Evolutionary conservation across 495 filamentous ascomycete genomes (phyloP).

Genomic region (Rhizodiscina lignyota): DNA sequence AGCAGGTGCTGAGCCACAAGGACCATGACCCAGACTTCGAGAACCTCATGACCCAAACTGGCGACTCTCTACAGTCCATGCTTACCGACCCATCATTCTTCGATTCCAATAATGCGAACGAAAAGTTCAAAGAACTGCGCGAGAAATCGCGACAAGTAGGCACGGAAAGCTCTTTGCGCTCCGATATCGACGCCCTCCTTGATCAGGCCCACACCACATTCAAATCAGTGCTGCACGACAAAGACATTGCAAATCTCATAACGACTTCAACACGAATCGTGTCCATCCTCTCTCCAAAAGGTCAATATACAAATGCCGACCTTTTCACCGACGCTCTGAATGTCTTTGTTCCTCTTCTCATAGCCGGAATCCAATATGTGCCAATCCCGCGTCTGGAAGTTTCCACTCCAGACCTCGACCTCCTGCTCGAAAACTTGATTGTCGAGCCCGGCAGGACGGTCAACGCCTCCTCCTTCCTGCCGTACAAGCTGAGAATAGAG

Average conservation of each 20-base stretch:
- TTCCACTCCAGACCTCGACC: conserved; percentile 63
- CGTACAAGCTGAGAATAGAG: conserved; percentile 62
- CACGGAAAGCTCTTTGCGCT: conserved; percentile 44
- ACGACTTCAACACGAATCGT: conserved; percentile 46
- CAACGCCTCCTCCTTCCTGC: conserved; percentile 78
- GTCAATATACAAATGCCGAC: conserved; percentile 41
- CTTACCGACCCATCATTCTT: conserved; percentile 78
- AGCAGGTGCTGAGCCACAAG: conserved; percentile 54
- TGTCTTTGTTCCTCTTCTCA: conserved; percentile 62
- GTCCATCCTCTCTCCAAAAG: conserved; percentile 43
- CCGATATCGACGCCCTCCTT: conserved; percentile 60
- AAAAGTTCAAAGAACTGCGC: conserved; percentile 57
- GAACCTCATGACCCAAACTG: conserved; percentile 50
- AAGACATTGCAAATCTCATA: conserved; percentile 49
- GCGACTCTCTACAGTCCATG: conserved; percentile 57
- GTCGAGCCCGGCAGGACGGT: conserved; percentile 76
- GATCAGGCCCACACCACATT: conserved; percentile 51
- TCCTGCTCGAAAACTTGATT: conserved; percentile 79
- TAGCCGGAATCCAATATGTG: conserved; percentile 64
- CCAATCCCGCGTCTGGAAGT: conserved; percentile 80
- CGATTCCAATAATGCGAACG: conserved; percentile 51
- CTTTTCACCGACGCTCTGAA: conserved; percentile 59
- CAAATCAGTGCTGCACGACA: conserved; percentile 48
- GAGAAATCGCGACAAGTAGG: conserved; percentile 47
- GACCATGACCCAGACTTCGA: conserved; percentile 75